Percentiles rank a stretch among this genome's conserved stretches.
phyloP scores from a whole-genome alignment of 306 rosid genomes.

The Aeschynomene evenia region DNA sequence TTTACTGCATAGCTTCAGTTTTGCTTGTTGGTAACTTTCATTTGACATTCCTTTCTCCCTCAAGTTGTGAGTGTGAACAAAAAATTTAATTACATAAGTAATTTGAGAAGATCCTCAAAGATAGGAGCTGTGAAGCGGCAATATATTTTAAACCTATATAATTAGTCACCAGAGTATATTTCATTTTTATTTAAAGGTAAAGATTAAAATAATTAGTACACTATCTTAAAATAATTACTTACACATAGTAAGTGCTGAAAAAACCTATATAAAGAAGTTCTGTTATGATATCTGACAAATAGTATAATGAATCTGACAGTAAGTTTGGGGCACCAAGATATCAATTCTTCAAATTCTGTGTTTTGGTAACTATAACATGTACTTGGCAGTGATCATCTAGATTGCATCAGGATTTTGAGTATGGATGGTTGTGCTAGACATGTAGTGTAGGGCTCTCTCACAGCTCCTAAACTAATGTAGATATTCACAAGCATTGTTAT shows the following conservation, averaged over 20 bases:
- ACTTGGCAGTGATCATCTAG: slow-evolving; percentile 7
- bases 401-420: slow-evolving; percentile 23
- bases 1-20: background rate
- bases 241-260: background rate
- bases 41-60: too few relatives aligned
- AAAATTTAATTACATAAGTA: background rate
- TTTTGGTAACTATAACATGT: background rate
- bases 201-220: background rate
- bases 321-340: background rate
- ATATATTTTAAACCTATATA: too few relatives aligned
- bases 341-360: slow-evolving; percentile 20
- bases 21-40: background rate
- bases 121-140: background rate
- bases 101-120: background rate
- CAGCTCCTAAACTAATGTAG: slow-evolving; percentile 30
- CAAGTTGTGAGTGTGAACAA: too few relatives aligned
- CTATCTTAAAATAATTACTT: background rate
- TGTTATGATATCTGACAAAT: background rate
- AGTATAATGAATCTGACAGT: slow-evolving; percentile 12
- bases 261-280: background rate
- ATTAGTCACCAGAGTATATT: background rate
- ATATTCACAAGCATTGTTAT: slow-evolving; percentile 34
- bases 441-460: slow-evolving; percentile 25
- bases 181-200: background rate
- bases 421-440: slow-evolving; percentile 9